A percentile compares a stretch with the other conserved stretches of the same genome.
These are phyloP conservation scores for Gaertneriomyces semiglobifer DNA, from an alignment of 192 early-diverging fungal species.

Conservation along the genomic window DNA sequence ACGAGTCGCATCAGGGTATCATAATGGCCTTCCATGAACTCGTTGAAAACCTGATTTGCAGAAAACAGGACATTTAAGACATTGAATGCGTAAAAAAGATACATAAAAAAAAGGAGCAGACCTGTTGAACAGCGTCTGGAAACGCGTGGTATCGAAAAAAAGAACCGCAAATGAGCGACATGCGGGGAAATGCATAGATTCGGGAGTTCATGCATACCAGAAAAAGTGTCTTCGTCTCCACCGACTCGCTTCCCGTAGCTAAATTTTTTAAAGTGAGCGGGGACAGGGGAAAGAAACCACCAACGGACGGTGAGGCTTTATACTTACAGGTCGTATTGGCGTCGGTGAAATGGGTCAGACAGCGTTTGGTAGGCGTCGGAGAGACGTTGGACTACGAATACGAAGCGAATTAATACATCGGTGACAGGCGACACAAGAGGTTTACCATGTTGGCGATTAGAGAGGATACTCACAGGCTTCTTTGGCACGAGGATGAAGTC, in stretches of 20 bases:
- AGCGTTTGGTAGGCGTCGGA: constrained; percentile 27
- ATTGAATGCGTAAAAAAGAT: not conserved
- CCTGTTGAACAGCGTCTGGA: constrained; percentile 25
- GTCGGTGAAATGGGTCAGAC: constrained; percentile 22
- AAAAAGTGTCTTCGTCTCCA: constrained; percentile 25
- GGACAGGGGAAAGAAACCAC: not conserved
- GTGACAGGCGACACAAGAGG: not conserved
- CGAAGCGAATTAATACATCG: constrained; percentile 1
- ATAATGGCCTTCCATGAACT: constrained; percentile 34
- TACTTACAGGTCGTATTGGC: constrained; percentile 29
- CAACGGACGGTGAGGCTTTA: not conserved
- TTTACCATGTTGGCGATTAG: not conserved
- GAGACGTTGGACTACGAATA: constrained; percentile 5
- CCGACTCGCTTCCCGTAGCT: constrained; percentile 24
- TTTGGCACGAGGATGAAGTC: constrained; percentile 29
- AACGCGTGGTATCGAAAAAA: not conserved
- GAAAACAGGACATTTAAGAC: not conserved
- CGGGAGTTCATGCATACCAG: not conserved
- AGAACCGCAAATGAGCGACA: not conserved
- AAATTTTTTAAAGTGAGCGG: not conserved
- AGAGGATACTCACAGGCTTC: constrained; percentile 32
- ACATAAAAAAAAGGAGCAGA: not conserved
- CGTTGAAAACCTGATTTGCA: constrained; percentile 19
- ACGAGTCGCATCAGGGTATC: constrained; percentile 27
- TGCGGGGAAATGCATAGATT: not conserved